Conservation (phyloP, 805 yeast species). For the Starmerella roubikii region DNA sequence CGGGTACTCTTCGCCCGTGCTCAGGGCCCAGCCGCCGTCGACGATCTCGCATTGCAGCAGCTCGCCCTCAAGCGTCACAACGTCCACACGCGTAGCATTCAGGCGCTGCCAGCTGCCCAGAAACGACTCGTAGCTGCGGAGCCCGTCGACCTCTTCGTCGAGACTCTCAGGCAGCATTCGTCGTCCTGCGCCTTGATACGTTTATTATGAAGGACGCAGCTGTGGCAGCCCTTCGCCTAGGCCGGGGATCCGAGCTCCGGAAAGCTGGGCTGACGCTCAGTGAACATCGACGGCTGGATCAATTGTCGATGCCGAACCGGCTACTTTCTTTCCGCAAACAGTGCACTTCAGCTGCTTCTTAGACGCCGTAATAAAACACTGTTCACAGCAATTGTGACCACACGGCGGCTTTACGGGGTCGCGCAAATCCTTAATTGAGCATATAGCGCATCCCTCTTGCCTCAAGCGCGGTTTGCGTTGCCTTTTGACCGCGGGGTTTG, state of each 20-base stretch:
- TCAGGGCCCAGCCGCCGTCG: background rate
- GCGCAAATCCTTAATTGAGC: background rate
- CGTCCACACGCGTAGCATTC: background rate
- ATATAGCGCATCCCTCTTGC: conserved; percentile 5
- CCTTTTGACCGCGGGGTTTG: background rate
- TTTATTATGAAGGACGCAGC: too few relatives aligned
- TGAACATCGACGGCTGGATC: too few relatives aligned
- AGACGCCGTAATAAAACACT: conserved; percentile 4
- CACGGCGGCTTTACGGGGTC: conserved; percentile 3
- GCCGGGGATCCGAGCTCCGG: too few relatives aligned
- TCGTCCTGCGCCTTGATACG: too few relatives aligned
- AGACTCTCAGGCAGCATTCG: background rate
- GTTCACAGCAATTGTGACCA: conserved; percentile 2
- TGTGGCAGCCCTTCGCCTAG: too few relatives aligned
- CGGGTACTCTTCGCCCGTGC: background rate
- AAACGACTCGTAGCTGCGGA: conserved; percentile 16
- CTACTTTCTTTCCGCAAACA: conserved; percentile 11
- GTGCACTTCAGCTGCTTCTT: background rate
- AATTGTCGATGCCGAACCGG: conserved; percentile 2
- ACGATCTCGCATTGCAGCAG: background rate
- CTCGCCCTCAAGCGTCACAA: conserved; percentile 1
- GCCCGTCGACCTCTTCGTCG: conserved; percentile 3
- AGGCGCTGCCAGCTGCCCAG: background rate
- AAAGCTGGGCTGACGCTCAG: too few relatives aligned
- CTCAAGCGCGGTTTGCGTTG: background rate